These are phyloP conservation scores for Rhododendron henanense DNA, from an alignment of 148 eudicot species.

Conservation along the genomic window DNA sequence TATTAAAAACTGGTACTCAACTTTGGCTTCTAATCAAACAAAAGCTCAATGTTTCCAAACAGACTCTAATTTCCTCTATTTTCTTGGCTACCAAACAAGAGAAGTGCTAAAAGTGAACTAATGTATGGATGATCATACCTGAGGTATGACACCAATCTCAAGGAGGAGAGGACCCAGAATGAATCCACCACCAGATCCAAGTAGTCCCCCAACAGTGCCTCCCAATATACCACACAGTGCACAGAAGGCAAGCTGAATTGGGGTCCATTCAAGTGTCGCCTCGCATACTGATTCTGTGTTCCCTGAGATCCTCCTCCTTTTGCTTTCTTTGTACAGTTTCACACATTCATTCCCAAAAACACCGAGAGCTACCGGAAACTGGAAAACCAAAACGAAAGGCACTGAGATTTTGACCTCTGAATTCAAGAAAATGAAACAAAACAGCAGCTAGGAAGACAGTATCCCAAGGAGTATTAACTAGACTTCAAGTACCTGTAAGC, in stretches of 20 bases:
- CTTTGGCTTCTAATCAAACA: background rate
- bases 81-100: background rate
- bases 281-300: slow-evolving; percentile 68
- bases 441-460: background rate
- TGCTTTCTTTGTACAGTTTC: slow-evolving; percentile 65
- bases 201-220: slow-evolving; percentile 92
- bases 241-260: slow-evolving; percentile 58
- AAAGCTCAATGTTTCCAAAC: background rate
- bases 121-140: slow-evolving; percentile 39
- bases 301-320: slow-evolving; percentile 53
- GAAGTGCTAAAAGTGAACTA: background rate
- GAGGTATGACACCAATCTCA: slow-evolving; percentile 97
- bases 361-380: slow-evolving; percentile 76
- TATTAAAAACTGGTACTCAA: background rate
- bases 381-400: slow-evolving; percentile 9
- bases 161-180: slow-evolving; percentile 93
- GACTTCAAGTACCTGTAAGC: slow-evolving; percentile 59
- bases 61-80: background rate
- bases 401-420: background rate
- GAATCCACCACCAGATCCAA: slow-evolving; percentile 98
- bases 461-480: background rate
- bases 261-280: slow-evolving; percentile 82
- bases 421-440: background rate
- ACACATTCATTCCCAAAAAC: slow-evolving; percentile 70
- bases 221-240: slow-evolving; percentile 86